Evolutionary conservation across 2,329 filamentous ascomycete species (phyloP), one percentile per base, ranked within the genome.

Genomic region (Celoporthe dispersa): DNA sequence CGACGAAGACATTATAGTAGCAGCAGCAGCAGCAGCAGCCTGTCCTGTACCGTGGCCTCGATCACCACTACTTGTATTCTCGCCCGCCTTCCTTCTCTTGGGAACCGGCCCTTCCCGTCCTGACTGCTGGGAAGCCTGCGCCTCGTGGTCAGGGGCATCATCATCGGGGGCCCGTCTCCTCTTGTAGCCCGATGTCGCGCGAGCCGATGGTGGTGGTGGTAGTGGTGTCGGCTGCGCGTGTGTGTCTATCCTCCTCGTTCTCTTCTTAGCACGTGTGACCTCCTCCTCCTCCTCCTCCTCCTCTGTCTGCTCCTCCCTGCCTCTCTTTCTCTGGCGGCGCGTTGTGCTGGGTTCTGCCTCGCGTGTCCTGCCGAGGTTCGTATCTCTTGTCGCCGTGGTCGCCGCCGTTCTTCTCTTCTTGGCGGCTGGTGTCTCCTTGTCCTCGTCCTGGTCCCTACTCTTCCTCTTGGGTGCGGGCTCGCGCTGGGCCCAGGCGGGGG

Each of bases 241-340:
- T 25, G 51, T 59, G n/a, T 59, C 35, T 59, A 35, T 66, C 37
- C 28, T 66, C 51, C 64, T 66, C 64, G 19, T 66, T 22, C 64
- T 66, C 64, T 41, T 66, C 6, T 41, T 66, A n/a, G 35, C 28
- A 39, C 33, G 16, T n/a, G 64, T 31, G 33, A 39, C 28, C 51
- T 53, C 22, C 31, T 39, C n/a, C 41, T 53, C 39, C 14, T 48
- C 41, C n/a, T 3, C 25, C 44, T 33, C 44, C 25, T 28, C n/a
- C 25, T 51, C 44, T 12, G 44, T 44, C 41, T 35, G 33, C 41
- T 48, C 44, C 44, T 51, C 44, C 6, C 48, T n/a, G 48, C 48
- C n/a, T 53, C 64, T 66, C 51, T 66, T 66, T 35, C 35, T 31
- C 39, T 59, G 37, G 35, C 41, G 9, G 64, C 51, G 31, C 33